Base-by-base conservation (phyloP, 1,139 yeast species). In the Diutina siamensis region DNA sequence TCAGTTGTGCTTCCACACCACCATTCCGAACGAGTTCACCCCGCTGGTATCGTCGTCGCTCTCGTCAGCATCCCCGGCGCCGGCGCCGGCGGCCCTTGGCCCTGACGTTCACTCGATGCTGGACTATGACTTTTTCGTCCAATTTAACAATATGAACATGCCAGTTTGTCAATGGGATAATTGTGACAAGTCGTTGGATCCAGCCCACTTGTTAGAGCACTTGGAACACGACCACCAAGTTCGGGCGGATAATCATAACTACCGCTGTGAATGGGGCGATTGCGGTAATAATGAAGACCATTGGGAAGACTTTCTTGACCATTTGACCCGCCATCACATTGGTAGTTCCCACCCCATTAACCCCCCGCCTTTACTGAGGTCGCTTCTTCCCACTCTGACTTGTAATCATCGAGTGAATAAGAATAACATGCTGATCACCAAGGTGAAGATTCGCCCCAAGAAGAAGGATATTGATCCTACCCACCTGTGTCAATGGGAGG, bases 201-300 rank as follows among this genome's bases (percentile, higher is more conserved):
- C 32, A 12, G 32, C 21, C 10, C 31, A 22, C 10, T 17, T 38
- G 1, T n/a, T 38, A 18, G 13, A 10, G n/a, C 42, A 38, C 13
- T 38, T 38, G 42, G 42, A 25, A 17, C 19, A 22, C 5, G 42
- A 38, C n/a, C 42, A 38, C 20, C 13, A 10, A n/a, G 32, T 38
- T 7, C 13, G 15, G 7, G 46, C 44, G 17, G 40, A 41, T 17
- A 28, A 32, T 18, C 45, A 49, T 46, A 10, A 46, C 47, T 67
- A 54, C 54, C 76, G 64, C 45, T 86, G 95, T 64, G 86, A 80
- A 57, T 85, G 95, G 95, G 64, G 67, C 49, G 71, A 78, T 47
- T 86, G 95, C 67, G 65, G 72, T 46, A 82, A 68, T 55, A 63
- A 68, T 40, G 71, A 83, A 38, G 56, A 63, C 19, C 78, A 78